These are phyloP conservation scores for Steccherinum ochraceum DNA, from an alignment of 768 basidiomycete species.

Conservation along the genomic window DNA sequence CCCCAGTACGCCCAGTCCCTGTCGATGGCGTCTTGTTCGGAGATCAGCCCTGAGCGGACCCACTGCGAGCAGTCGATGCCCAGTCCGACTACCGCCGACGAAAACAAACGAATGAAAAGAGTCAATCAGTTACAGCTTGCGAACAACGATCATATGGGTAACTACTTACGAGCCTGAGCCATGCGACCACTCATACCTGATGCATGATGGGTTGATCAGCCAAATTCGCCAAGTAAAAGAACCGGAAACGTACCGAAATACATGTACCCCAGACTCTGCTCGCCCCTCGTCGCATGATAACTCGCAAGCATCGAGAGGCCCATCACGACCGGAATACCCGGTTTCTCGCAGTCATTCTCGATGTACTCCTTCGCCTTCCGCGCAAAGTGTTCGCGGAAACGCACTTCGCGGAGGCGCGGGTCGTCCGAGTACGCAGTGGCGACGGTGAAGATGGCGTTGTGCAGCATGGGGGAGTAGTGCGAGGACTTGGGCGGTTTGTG, in stretches of 20 bases:
- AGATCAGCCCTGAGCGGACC: slow-evolving; percentile 47
- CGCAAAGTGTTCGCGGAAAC: slow-evolving; percentile 27
- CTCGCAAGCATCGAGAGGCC: slow-evolving; percentile 32
- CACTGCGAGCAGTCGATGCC: slow-evolving; percentile 51
- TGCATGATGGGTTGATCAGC: neutral
- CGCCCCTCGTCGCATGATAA: slow-evolving; percentile 31
- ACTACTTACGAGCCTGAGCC: slow-evolving; percentile 50
- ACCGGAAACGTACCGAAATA: slow-evolving; percentile 28
- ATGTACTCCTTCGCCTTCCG: slow-evolving; percentile 32
- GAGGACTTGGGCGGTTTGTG: slow-evolving; percentile 33
- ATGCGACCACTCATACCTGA: slow-evolving; percentile 54
- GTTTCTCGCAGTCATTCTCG: slow-evolving; percentile 33
- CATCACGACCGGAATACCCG: slow-evolving; percentile 35
- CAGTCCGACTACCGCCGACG: slow-evolving; percentile 43
- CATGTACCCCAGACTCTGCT: slow-evolving; percentile 38
- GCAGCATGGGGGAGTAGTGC: slow-evolving; percentile 69
- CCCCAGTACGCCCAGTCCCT: slow-evolving; percentile 59
- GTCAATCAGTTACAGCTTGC: neutral
- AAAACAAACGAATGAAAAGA: neutral
- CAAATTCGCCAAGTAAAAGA: slow-evolving; percentile 1
- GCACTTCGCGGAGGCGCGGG: slow-evolving; percentile 22
- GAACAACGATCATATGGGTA: too few species aligned
- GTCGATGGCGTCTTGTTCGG: slow-evolving; percentile 45
- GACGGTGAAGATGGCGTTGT: slow-evolving; percentile 54
- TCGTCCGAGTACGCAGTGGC: slow-evolving; percentile 33